A percentile compares a stretch with the other conserved stretches of the same genome.
Evolutionary conservation across 1,284 basidiomycete species (phyloP).

Genomic region (Tranzscheliella williamsii): DNA sequence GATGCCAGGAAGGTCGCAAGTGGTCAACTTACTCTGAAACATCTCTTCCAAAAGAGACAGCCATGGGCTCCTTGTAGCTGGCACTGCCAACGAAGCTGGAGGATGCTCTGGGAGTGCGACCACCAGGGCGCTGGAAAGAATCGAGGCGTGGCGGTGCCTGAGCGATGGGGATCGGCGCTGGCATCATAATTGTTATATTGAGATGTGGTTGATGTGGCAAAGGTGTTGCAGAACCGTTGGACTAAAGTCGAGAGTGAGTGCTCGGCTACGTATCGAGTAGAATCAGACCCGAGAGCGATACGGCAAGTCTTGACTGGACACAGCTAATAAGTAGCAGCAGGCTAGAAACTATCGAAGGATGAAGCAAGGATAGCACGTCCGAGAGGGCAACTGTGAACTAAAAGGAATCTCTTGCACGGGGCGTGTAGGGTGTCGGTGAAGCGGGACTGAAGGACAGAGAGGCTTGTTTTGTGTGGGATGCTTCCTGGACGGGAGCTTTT

Average conservation of each 20-base stretch:
- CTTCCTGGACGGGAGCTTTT: conserved; percentile 38
- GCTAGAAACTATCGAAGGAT: no score
- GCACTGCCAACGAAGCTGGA: conserved; percentile 44
- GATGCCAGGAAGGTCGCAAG: neutral
- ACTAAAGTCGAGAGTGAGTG: no score
- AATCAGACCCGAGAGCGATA: no score
- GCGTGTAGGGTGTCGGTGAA: conserved; percentile 12
- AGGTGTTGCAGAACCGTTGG: no score
- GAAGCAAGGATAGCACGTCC: no score
- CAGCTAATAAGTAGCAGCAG: no score
- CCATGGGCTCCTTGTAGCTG: conserved; percentile 55
- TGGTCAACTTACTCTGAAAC: conserved; percentile 52
- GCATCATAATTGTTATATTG: conserved; percentile 27
- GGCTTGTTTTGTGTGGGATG: conserved; percentile 2
- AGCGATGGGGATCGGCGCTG: conserved; percentile 40
- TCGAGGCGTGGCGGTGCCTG: conserved; percentile 26
- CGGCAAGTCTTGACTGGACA: no score
- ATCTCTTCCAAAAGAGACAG: conserved; percentile 54
- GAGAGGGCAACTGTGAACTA: no score
- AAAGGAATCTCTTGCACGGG: no score
- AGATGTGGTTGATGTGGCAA: conserved; percentile 1
- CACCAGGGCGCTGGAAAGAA: conserved; percentile 35
- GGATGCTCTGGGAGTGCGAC: conserved; percentile 31
- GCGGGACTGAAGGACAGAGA: neutral
- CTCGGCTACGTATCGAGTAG: no score